Evolutionary conservation across 2,329 filamentous ascomycete genomes (phyloP).

Genomic region (Aspergillus sp.): DNA sequence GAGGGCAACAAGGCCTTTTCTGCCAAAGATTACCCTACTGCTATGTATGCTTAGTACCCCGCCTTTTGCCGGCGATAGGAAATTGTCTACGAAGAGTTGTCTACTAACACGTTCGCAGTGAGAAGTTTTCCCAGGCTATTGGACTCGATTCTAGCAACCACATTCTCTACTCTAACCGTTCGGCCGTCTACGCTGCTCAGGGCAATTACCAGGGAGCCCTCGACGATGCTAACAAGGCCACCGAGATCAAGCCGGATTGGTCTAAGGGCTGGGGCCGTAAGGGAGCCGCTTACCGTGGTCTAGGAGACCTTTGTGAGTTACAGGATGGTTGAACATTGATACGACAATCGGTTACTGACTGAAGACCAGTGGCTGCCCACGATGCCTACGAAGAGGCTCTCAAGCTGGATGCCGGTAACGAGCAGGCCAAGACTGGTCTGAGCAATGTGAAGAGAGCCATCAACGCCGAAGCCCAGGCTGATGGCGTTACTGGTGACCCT

Average conservation of each 20-base stretch:
- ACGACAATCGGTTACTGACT: constrained; percentile 10
- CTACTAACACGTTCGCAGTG: constrained; percentile 48
- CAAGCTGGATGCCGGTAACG: constrained; percentile 86
- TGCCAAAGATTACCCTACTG: constrained; percentile 93
- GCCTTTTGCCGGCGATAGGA: constrained; percentile 6
- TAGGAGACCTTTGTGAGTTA: constrained; percentile 68
- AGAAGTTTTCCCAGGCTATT: constrained; percentile 93
- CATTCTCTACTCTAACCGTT: constrained; percentile 96
- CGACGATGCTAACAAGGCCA: constrained; percentile 87
- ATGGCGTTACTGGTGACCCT: constrained; percentile 60
- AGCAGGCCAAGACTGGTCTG: constrained; percentile 84
- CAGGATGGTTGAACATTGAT: neutral
- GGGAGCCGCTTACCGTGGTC: constrained; percentile 82
- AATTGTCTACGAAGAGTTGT: constrained; percentile 5
- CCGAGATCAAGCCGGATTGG: constrained; percentile 95
- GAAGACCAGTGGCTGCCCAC: constrained; percentile 61
- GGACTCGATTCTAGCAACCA: constrained; percentile 83
- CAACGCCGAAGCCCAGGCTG: constrained; percentile 65
- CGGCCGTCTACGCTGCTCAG: constrained; percentile 80
- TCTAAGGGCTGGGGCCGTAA: constrained; percentile 94
- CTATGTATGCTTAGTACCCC: constrained; percentile 64
- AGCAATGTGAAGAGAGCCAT: constrained; percentile 84
- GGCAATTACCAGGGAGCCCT: constrained; percentile 81
- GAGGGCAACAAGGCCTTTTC: constrained; percentile 98
- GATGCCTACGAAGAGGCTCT: constrained; percentile 94